Conservation (phyloP, 2,329 filamentous ascomycete genomes). For the Aspergillus udagawae region DNA sequence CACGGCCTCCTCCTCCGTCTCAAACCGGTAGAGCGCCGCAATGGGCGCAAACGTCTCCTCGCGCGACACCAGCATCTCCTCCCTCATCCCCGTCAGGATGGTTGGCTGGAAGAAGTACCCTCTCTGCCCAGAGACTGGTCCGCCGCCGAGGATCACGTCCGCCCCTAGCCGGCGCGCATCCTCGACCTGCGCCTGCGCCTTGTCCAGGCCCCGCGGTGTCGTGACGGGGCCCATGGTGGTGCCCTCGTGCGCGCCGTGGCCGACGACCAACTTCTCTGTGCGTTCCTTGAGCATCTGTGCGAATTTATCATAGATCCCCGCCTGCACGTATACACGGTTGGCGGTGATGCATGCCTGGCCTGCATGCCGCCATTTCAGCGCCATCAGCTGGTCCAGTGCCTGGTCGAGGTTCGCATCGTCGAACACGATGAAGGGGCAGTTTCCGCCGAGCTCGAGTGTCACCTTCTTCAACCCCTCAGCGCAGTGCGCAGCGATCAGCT, state of each 20-base stretch:
- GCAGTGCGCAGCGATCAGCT: conserved; percentile 58
- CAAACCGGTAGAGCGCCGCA: conserved; percentile 60
- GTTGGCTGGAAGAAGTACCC: conserved; percentile 70
- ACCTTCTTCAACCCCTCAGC: conserved; percentile 60
- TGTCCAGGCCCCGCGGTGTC: conserved; percentile 53
- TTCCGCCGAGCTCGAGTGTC: conserved; percentile 61
- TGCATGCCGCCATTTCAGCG: conserved; percentile 41
- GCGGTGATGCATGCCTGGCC: conserved; percentile 45
- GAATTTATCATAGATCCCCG: conserved; percentile 49
- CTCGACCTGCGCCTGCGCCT: conserved; percentile 56
- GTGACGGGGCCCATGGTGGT: conserved; percentile 61
- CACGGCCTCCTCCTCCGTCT: conserved; percentile 62
- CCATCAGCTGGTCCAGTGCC: conserved; percentile 38
- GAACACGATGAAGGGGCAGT: conserved; percentile 63
- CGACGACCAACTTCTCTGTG: conserved; percentile 52
- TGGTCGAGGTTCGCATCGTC: conserved; percentile 59
- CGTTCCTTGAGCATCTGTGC: conserved; percentile 51
- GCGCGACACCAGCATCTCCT: conserved; percentile 53
- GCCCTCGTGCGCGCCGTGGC: conserved; percentile 53
- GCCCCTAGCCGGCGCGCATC: conserved; percentile 63
- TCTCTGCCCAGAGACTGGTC: conserved; percentile 45
- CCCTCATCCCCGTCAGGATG: conserved; percentile 56
- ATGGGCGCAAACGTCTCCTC: conserved; percentile 67
- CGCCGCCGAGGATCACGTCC: conserved; percentile 59
- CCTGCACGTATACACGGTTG: conserved; percentile 44